These are phyloP conservation scores for Cenchrus fungigraminus DNA, from an alignment of 176 grass and related monocot genomes.

Conservation along the genomic window DNA sequence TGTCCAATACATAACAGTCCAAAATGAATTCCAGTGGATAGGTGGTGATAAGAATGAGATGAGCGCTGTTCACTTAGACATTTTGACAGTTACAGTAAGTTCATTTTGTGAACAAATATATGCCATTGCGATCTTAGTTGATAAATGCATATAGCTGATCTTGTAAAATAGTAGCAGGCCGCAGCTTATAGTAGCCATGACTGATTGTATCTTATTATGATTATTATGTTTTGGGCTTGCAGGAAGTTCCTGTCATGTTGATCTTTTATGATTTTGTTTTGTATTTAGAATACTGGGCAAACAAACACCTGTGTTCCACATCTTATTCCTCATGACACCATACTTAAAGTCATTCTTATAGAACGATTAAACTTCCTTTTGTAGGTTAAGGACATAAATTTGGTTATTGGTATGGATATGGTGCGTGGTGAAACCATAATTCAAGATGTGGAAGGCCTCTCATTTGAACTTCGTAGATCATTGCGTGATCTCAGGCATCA, in stretches of 20 bases:
- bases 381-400: constrained; percentile 93
- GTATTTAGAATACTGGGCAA: background rate
- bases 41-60: constrained; percentile 88
- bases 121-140: constrained; percentile 2
- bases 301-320: constrained; percentile 4
- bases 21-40: constrained; percentile 92
- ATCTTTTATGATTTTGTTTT: constrained; percentile 18
- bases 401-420: constrained; percentile 84
- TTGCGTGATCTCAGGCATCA: constrained; percentile 91
- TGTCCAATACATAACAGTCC: constrained; percentile 83
- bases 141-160: constrained; percentile 5
- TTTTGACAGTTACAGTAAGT: constrained; percentile 79
- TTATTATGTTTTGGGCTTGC: background rate
- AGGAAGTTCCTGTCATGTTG: constrained; percentile 27
- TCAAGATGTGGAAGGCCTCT: constrained; percentile 92
- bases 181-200: constrained; percentile 7
- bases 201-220: background rate
- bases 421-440: constrained; percentile 84
- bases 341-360: constrained; percentile 38
- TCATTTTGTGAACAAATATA: constrained; percentile 17
- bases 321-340: constrained; percentile 12
- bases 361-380: constrained; percentile 21
- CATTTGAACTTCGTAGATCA: constrained; percentile 73
- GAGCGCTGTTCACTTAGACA: constrained; percentile 78
- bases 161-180: background rate